Base-by-base conservation (phyloP, 2,329 filamentous ascomycete species). In the Pseudogymnoascus sp. region DNA sequence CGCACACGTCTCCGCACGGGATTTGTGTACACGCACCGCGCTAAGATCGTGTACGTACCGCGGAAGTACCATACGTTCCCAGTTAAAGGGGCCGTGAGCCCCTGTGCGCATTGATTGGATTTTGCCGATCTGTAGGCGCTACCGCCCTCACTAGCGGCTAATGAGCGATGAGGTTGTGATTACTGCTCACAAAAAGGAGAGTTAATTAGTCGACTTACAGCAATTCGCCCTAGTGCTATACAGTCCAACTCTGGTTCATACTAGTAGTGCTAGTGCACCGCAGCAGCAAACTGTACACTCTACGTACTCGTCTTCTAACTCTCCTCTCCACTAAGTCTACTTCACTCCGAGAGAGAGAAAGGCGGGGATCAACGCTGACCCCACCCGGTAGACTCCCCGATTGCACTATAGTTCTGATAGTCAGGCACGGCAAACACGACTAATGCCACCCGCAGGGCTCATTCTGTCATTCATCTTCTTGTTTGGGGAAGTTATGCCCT, bases 381-480 rank as follows among this genome's bases (percentile, higher is more conserved):
- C 45, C 45, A 52, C 45, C 25, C 25, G 45, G 45, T 4, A 52
- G 45, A 25, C 45, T 52, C 45, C 25, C 14, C 45, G 45, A 31
- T 52, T 52, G 45, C 45, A 52, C 45, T 52, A 52, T 52, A n/a
- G 25, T 28, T 31, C 23, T 31, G 45, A 52, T 52, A 52, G 45
- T 52, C 45, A 52, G 45, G 45, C 23, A 52, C 45, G 8, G 45
- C 45, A 14, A 31, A 18, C 11, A 45, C 41, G 41, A 45, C 21
- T 45, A 45, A 23, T 45, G 45, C n/a, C 8, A 52, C n/a, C 45
- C 45, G n/a, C 45, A 14, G 25, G 45, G 45, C 43, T 49, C n/a
- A 4, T 52, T 31, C 31, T 52, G 45, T 52, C 45, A 31, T 31
- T 52, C 45, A 52, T 52, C 7, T 31, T 31, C 45, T 31, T 12